Evolutionary conservation across 2,329 filamentous ascomycete species (phyloP).

Genomic region (Hypoxylon sp.): DNA sequence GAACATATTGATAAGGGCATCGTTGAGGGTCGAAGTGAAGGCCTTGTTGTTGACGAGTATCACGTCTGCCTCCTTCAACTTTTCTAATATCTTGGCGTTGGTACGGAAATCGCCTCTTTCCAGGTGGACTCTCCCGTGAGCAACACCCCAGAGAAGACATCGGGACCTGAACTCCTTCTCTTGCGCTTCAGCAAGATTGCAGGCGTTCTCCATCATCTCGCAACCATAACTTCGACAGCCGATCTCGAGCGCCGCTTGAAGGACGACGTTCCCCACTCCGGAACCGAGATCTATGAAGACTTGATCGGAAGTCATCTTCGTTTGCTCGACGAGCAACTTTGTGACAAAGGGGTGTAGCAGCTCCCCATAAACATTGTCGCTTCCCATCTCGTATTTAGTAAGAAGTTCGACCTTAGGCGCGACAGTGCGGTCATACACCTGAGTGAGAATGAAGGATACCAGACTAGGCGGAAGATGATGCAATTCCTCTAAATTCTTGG

Average conservation of each 20-base stretch:
- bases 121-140: constrained; percentile 83
- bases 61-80: constrained; percentile 90
- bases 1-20: constrained; percentile 88
- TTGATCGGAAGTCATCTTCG: constrained; percentile 83
- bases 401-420: constrained; percentile 89
- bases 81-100: constrained; percentile 77
- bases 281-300: constrained; percentile 96
- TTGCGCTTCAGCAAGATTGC: constrained; percentile 84
- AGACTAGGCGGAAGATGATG: constrained; percentile 79
- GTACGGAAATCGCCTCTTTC: constrained; percentile 88
- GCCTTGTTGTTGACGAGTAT: constrained; percentile 98
- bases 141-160: constrained; percentile 89
- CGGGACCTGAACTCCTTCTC: constrained; percentile 86
- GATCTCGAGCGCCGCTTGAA: constrained; percentile 93
- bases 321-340: constrained; percentile 82
- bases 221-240: constrained; percentile 97
- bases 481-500: constrained; percentile 77
- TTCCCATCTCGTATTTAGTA: constrained; percentile 88
- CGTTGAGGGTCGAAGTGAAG: constrained; percentile 90
- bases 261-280: constrained; percentile 93
- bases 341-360: constrained; percentile 87
- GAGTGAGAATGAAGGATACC: constrained; percentile 84
- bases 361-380: constrained; percentile 95
- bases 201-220: constrained; percentile 94
- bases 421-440: constrained; percentile 93